These are phyloP conservation scores for Porogramme epimiltina DNA, from an alignment of 1,284 basidiomycete species.

Conservation along the genomic window DNA sequence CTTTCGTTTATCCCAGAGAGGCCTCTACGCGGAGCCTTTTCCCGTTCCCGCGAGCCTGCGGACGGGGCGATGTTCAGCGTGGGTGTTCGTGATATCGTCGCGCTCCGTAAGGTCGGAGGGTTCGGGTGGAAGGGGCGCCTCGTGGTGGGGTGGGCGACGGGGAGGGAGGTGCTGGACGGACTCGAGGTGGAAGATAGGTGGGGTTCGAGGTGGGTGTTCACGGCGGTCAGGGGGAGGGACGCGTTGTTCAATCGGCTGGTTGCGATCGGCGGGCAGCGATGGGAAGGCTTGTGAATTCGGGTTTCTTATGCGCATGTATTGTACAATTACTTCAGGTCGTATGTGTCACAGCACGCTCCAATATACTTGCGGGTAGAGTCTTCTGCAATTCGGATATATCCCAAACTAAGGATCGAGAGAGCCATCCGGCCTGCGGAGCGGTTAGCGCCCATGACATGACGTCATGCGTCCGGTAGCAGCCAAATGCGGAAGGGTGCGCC, in stretches of 20 bases:
- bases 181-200: slow-evolving; percentile 48
- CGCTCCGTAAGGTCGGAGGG: slow-evolving; percentile 31
- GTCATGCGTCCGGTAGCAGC: too few relatives aligned
- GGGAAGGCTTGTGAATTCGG: slow-evolving; percentile 28
- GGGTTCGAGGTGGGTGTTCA: slow-evolving; percentile 52
- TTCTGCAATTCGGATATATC: too few relatives aligned
- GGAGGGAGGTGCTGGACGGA: slow-evolving; percentile 52
- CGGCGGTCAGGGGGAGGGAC: slow-evolving; percentile 40
- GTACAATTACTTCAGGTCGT: background rate
- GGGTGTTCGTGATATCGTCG: slow-evolving; percentile 25
- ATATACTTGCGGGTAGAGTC: too few relatives aligned
- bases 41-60: too few relatives aligned
- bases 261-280: slow-evolving; percentile 28
- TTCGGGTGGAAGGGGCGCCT: slow-evolving; percentile 49
- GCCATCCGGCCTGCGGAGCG: too few relatives aligned
- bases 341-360: too few relatives aligned
- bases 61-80: slow-evolving; percentile 29
- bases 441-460: too few relatives aligned
- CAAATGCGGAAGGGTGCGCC: too few relatives aligned
- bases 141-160: slow-evolving; percentile 65
- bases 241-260: slow-evolving; percentile 39
- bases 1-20: slow-evolving; percentile 29
- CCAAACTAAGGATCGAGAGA: too few relatives aligned
- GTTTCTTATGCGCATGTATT: too few relatives aligned
- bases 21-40: slow-evolving; percentile 24